Conservation (phyloP, 2,329 filamentous ascomycete species). For the Graphiopsis chlorocephala region DNA sequence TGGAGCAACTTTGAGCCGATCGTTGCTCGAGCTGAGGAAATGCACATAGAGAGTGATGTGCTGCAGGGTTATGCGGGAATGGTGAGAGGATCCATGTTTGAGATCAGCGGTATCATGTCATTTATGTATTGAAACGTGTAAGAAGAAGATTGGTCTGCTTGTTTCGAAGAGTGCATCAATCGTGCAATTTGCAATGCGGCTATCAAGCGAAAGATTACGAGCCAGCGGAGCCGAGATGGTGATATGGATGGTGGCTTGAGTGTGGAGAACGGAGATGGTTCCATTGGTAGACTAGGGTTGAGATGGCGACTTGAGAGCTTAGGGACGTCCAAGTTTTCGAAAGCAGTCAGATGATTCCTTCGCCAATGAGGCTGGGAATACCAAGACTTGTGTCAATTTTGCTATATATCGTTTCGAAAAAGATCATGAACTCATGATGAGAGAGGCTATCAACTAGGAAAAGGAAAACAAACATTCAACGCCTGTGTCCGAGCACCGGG, state of each 20-base stretch:
- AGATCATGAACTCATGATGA: conserved; percentile 15
- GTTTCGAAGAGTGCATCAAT: neutral
- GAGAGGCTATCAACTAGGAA: conserved; percentile 3
- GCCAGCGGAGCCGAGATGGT: conserved; percentile 4
- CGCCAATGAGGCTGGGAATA: neutral
- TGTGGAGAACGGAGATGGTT: neutral
- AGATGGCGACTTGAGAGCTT: neutral
- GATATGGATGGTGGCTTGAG: conserved; percentile 11
- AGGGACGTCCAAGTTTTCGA: neutral
- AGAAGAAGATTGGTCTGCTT: neutral
- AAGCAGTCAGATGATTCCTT: neutral
- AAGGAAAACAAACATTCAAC: neutral
- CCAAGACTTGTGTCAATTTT: neutral
- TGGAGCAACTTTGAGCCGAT: neutral
- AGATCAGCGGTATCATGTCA: neutral
- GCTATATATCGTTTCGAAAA: conserved; percentile 5
- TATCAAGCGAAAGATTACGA: neutral
- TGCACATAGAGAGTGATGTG: no score
- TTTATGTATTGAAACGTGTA: neutral
- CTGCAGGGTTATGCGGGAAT: neutral
- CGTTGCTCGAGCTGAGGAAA: neutral
- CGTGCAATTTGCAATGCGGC: neutral
- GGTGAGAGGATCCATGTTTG: neutral
- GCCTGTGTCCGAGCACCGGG: conserved; percentile 4
- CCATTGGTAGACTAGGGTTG: neutral